phyloP scores from a whole-genome alignment of 2,329 filamentous ascomycete species.

The Rhynchosporium agropyri region DNA sequence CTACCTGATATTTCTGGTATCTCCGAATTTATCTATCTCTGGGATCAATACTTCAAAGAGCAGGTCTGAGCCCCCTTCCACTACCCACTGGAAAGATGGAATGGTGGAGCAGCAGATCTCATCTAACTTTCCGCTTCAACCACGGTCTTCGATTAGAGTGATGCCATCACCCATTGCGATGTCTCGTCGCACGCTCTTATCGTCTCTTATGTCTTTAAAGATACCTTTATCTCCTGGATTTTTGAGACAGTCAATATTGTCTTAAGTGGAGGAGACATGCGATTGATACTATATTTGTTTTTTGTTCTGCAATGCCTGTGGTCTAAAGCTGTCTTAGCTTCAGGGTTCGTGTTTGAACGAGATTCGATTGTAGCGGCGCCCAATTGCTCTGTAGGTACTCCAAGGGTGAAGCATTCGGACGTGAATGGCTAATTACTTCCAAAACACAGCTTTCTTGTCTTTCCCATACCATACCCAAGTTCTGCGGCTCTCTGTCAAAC shows the following conservation, averaged over 20 bases:
- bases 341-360: background rate
- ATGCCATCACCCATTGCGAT: background rate
- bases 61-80: background rate
- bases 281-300: background rate
- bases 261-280: background rate
- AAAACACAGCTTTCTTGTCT: slow-evolving; percentile 29
- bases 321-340: background rate
- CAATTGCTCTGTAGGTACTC: slow-evolving; percentile 16
- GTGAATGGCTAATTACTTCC: background rate
- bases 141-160: background rate
- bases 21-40: background rate
- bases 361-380: background rate
- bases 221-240: background rate
- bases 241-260: background rate
- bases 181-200: background rate
- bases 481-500: slow-evolving; percentile 22
- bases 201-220: background rate
- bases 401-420: too few species aligned
- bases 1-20: background rate
- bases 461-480: slow-evolving; percentile 18
- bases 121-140: too few species aligned
- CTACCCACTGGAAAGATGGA: background rate
- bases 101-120: slow-evolving; percentile 5
- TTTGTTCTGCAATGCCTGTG: background rate
- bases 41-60: background rate